A percentile compares a stretch with the other conserved stretches of the same genome.
Conservation (phyloP, 2,329 filamentous ascomycete species). For the Exophiala viscosa region DNA sequence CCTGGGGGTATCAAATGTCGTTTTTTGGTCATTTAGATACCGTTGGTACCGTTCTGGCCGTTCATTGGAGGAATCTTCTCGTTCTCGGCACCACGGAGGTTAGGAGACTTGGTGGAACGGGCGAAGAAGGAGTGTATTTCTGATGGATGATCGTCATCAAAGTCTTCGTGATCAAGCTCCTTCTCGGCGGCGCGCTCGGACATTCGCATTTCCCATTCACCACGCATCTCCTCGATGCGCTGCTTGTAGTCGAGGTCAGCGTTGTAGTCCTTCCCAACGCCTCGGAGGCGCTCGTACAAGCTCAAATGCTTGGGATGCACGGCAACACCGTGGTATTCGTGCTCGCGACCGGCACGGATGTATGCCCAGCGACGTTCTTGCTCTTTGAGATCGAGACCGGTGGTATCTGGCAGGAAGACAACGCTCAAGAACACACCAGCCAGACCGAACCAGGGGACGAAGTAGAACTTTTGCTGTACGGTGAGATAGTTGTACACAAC, state of each 20-base stretch:
- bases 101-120: slow-evolving; percentile 39
- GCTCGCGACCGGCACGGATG: slow-evolving; percentile 70
- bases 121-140: slow-evolving; percentile 54
- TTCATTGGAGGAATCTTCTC: slow-evolving; percentile 21
- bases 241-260: slow-evolving; percentile 75
- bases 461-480: slow-evolving; percentile 52
- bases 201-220: slow-evolving; percentile 51
- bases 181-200: slow-evolving; percentile 51
- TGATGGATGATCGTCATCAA: slow-evolving; percentile 41
- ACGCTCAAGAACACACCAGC: slow-evolving; percentile 77
- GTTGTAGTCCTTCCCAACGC: slow-evolving; percentile 77
- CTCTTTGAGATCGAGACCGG: slow-evolving; percentile 88
- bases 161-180: slow-evolving; percentile 37
- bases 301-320: slow-evolving; percentile 86
- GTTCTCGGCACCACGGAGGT: slow-evolving; percentile 21
- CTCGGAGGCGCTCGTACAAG: slow-evolving; percentile 77
- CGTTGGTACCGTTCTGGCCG: slow-evolving; percentile 3
- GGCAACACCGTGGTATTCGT: slow-evolving; percentile 89
- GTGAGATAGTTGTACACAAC: slow-evolving; percentile 94
- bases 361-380: slow-evolving; percentile 91
- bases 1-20: too few relatives aligned
- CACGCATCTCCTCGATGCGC: slow-evolving; percentile 78
- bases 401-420: slow-evolving; percentile 87
- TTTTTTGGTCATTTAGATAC: too few relatives aligned
- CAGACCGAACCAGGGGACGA: slow-evolving; percentile 94